Evolutionary conservation across 2,329 filamentous ascomycete genomes (phyloP), one percentile per base, ranked within the genome.

Genomic region (Fusarium anthophilum): DNA sequence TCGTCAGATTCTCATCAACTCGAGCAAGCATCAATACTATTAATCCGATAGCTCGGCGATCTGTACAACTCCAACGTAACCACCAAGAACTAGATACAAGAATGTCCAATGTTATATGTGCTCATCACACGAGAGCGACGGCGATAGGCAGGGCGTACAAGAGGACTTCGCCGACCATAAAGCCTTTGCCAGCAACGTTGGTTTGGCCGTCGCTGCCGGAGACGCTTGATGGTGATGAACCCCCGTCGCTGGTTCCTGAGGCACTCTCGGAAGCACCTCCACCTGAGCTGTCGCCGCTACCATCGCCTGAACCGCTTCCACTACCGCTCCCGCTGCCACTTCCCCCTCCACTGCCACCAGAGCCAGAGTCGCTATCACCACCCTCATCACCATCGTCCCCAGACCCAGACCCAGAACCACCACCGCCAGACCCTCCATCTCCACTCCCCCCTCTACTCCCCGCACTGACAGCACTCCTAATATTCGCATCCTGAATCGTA

Each of bases 401-500:
- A 37, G 24, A 37, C 2, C 35, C 22, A 32, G 15, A 17, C n/a
- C n/a, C n/a, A n/a, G n/a, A n/a, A 26, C 26, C 7, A 15, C 43
- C 24, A 24, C 32, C 35, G 8, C 35, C 35, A 37, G 35, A 37
- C 3, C 4, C 35, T 5, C 59, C 50, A 8, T 24, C 17, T 5
- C 58, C 55, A 8, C 38, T 22, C 1, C 38, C 38, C 2, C 47
- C 47, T 18, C n/a, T 15, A 3, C 22, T 41, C 6, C 41, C 41
- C 6, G 18, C 24, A 20, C 4, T 15, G 17, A 30, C 8, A 8
- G 50, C n/a, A 28, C 56, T 39, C 13, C 44, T 51, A 6, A 67
- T 59, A 39, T 59, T 66, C 26, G 64, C 64, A 48, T 66, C 38
- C 51, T 48, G 22, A 45, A 67, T 60, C 3, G 63, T 60, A 24